phyloP scores from a whole-genome alignment of 2,329 filamentous ascomycete genomes.

The Lasiodiplodia sp. region DNA sequence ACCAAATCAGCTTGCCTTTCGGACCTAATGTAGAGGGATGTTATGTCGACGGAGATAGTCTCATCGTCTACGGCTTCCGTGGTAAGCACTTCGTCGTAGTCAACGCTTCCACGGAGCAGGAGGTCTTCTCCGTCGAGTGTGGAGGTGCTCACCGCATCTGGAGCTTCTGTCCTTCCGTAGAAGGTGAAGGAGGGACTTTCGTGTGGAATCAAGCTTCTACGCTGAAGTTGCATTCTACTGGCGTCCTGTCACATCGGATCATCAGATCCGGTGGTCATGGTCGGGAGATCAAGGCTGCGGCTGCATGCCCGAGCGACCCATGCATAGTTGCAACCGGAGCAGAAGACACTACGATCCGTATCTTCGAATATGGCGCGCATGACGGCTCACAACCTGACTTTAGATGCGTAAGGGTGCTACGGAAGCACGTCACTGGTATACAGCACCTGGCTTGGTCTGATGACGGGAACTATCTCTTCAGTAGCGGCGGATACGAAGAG shows the following conservation, averaged over 20 bases:
- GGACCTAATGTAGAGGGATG: constrained; percentile 79
- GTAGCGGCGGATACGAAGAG: constrained; percentile 86
- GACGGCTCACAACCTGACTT: constrained; percentile 33
- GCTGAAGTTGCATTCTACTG: constrained; percentile 56
- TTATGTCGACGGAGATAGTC: constrained; percentile 64
- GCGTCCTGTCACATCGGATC: constrained; percentile 51
- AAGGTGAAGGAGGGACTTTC: constrained; percentile 59
- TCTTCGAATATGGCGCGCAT: constrained; percentile 63
- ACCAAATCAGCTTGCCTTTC: constrained; percentile 74
- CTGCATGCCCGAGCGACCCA: constrained; percentile 48
- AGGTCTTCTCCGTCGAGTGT: constrained; percentile 77
- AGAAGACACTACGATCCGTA: constrained; percentile 77
- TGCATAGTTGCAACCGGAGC: constrained; percentile 70
- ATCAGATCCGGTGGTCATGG: constrained; percentile 80
- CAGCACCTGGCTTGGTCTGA: constrained; percentile 79
- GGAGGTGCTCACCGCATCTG: constrained; percentile 85
- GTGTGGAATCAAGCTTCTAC: constrained; percentile 76
- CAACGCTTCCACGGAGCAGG: constrained; percentile 75
- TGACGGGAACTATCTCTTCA: constrained; percentile 76
- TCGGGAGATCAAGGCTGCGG: constrained; percentile 77
- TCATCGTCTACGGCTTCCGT: constrained; percentile 82
- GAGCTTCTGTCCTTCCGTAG: constrained; percentile 57
- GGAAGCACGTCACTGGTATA: constrained; percentile 82
- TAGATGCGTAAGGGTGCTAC: constrained; percentile 69
- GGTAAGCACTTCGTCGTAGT: constrained; percentile 82